Conservation (phyloP, 2,329 filamentous ascomycete species). For the Aureobasidium sp. region DNA sequence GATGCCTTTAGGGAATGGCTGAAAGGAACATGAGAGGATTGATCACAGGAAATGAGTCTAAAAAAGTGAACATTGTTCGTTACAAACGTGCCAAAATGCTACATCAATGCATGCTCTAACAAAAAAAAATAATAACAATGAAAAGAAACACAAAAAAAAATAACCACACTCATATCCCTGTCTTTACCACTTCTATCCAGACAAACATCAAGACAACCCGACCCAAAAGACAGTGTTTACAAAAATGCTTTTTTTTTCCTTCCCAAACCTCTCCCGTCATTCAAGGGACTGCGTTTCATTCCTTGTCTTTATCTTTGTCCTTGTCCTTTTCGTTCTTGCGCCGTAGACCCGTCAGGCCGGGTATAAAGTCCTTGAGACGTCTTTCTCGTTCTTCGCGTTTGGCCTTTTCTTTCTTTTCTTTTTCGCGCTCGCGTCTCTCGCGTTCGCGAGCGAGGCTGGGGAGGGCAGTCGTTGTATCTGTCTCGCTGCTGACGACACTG, state of each 20-base stretch:
- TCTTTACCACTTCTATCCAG: not conserved
- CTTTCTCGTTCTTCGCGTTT: constrained; percentile 35
- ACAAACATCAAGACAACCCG: not conserved
- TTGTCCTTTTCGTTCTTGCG: constrained; percentile 27
- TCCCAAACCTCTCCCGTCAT: not conserved
- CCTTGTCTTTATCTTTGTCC: constrained; percentile 26
- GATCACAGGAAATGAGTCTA: not conserved
- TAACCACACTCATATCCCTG: not conserved
- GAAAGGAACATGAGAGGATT: not conserved
- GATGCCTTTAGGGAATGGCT: not conserved
- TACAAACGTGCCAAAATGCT: constrained; percentile 13
- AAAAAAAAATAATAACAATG: not conserved
- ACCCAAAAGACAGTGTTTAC: not conserved
- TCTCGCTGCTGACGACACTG: constrained; percentile 29
- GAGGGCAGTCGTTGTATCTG: constrained; percentile 28
- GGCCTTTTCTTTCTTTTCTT: constrained; percentile 26
- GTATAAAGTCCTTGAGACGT: constrained; percentile 33
- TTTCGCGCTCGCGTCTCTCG: constrained; percentile 20
- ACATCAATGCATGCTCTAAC: constrained; percentile 13
- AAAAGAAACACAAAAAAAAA: not conserved
- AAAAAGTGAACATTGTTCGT: constrained; percentile 1
- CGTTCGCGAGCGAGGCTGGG: constrained; percentile 27
- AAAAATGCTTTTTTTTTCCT: constrained; percentile 14
- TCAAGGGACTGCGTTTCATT: constrained; percentile 8
- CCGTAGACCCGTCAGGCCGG: constrained; percentile 23